Percentiles rank a stretch among this genome's conserved stretches.
Evolutionary conservation across 805 yeast genomes (phyloP).

Genomic region (Kluyveromyces siamensis): DNA sequence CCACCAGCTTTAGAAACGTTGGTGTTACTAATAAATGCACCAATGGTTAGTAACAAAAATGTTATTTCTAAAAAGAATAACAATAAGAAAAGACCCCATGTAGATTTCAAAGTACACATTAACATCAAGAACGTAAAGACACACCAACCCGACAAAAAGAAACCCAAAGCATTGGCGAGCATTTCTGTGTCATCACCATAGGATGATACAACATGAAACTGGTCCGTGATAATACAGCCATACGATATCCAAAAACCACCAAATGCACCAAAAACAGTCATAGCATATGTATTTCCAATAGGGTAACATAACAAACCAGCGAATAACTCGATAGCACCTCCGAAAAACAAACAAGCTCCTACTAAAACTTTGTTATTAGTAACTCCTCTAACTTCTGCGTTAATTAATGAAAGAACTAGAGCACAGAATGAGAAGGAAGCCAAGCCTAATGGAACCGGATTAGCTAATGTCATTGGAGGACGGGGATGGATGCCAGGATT

Average conservation of each 20-base stretch:
- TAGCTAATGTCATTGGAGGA: constrained; percentile 48
- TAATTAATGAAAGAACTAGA: constrained; percentile 54
- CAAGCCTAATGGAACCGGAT: constrained; percentile 70
- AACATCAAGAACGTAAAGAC: constrained; percentile 53
- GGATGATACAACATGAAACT: constrained; percentile 45
- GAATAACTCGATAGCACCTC: constrained; percentile 60
- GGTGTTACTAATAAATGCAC: constrained; percentile 39
- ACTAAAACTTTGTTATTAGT: constrained; percentile 50
- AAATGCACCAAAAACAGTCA: constrained; percentile 38
- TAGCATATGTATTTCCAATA: constrained; percentile 71
- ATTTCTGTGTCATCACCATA: constrained; percentile 38
- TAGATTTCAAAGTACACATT: constrained; percentile 48
- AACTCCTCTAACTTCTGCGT: constrained; percentile 62
- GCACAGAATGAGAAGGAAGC: constrained; percentile 52
- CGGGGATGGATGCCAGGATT: constrained; percentile 37
- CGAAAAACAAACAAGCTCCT: constrained; percentile 61
- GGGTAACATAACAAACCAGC: constrained; percentile 74
- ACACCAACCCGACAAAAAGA: constrained; percentile 54
- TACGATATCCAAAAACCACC: constrained; percentile 77
- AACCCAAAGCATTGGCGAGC: constrained; percentile 44
- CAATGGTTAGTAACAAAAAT: constrained; percentile 42
- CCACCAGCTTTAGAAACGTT: constrained; percentile 51
- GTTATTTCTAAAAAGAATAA: constrained; percentile 47
- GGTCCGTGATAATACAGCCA: constrained; percentile 53
- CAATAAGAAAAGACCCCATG: constrained; percentile 50